phyloP scores from a whole-genome alignment of 805 yeast genomes.

The Wickerhamiella cacticola region DNA sequence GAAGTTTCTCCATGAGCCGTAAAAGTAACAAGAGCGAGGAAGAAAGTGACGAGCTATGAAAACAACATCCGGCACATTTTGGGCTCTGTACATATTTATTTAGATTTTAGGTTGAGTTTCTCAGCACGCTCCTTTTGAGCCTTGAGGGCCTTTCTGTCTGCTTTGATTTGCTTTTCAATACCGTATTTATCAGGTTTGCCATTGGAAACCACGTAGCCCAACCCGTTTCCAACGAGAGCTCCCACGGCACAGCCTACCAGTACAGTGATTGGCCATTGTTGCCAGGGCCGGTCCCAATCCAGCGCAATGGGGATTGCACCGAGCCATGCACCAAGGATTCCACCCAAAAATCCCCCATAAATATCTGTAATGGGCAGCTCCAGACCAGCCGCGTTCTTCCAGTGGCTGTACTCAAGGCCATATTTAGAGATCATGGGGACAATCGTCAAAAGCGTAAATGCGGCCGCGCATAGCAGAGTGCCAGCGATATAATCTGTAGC shows the following conservation, averaged over 20 bases:
- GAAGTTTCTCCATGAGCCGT: constrained; percentile 2
- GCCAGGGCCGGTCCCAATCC: constrained; percentile 99
- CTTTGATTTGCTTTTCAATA: not conserved
- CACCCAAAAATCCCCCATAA: constrained; percentile 34
- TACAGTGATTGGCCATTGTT: constrained; percentile 84
- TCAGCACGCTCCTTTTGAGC: not conserved
- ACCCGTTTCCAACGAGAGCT: constrained; percentile 46
- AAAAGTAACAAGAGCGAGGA: not conserved
- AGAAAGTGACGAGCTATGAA: not conserved
- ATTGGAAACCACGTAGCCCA: constrained; percentile 22
- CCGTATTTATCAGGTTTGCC: constrained; percentile 1
- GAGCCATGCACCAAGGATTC: constrained; percentile 67
- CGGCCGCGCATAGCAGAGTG: constrained; percentile 50
- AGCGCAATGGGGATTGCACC: constrained; percentile 90
- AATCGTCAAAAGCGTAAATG: constrained; percentile 45
- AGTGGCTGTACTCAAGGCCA: constrained; percentile 38
- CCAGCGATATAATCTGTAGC: constrained; percentile 39
- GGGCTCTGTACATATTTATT: not conserved
- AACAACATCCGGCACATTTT: too few relatives aligned
- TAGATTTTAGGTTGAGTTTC: not conserved
- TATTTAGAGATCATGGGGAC: constrained; percentile 52
- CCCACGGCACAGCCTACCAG: constrained; percentile 69
- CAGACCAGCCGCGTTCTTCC: constrained; percentile 31
- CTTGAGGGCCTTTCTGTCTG: constrained; percentile 2
- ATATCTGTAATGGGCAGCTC: constrained; percentile 24